Evolutionary conservation across 2,329 filamentous ascomycete species (phyloP), one percentile per base, ranked within the genome.

Genomic region (Davidsoniella eucalypti): DNA sequence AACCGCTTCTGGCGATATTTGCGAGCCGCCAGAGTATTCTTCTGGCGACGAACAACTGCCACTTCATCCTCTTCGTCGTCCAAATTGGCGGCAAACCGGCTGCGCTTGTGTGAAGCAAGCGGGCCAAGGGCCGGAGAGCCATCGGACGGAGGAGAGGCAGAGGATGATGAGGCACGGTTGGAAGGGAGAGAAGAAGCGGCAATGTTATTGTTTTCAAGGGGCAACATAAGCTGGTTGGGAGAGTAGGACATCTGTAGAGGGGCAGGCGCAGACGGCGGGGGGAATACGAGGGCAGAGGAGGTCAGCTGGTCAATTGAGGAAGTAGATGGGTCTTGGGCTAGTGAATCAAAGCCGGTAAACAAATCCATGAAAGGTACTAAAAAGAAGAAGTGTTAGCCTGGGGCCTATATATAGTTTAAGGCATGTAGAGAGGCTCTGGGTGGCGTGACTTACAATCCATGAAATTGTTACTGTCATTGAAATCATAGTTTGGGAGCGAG

Each of bases 1-100:
- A 84, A 69, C 43, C 79, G 75, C 61, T 81, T 82, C 61, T 84
- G 80, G 23, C 81, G 76, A 60, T 83, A 84, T 54, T 80, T 78
- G 54, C 78, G 72, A 26, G 81, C 81, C n/a, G 81, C 80, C 54
- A 82, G 69, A 12, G 80, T 84, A 62, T 85, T 84, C 54, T 76
- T 73, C 54, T 76, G 73, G 25, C 81, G 77, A 16, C 51, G 51
- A 12, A 50, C 47, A 33, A 37, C 38, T 16, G 51, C 51, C 4
- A 29, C 47, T 21, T 50, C 43, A 39, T 53, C 51, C 23, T 53
- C 51, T 12, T 53, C 26, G 38, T 45, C 40, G 8, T 49, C 50
- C 23, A 49, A 18, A 23, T 52, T 45, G 45, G 46, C 36, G 16
- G 40, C 23, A 4, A 44, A 37, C 7, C 51, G 51, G 10, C 40